Base-by-base conservation (phyloP, 148 eudicot species). In the Vaccinium vitisidaea region DNA sequence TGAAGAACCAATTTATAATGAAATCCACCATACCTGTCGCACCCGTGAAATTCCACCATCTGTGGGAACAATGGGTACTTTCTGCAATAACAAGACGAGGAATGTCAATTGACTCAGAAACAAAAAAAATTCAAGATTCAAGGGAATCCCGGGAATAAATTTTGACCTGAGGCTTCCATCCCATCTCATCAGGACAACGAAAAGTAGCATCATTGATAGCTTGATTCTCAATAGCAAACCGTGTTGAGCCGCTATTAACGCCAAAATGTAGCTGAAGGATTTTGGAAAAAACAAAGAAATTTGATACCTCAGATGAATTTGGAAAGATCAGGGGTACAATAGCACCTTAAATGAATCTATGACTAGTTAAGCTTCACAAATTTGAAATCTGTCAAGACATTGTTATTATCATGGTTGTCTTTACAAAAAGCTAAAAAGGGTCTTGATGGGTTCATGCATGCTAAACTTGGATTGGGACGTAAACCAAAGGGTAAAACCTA, bases 171-270 rank as follows among this genome's bases (percentile, higher is more conserved):
- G 99, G 99, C 86, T 97, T 94, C 99, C 99, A 95, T 83, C 99
- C 98, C 98, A 97, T 89, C 87, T 97, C 98, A 91, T 95, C 99
- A 23, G 99, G 98, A 89, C 99, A 95, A 30, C 94, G 98, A 81
- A 97, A 97, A 71, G 95, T 97, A 80, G 99, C 98, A 85, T 97
- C 99, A 80, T 97, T 97, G 55, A 92, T 89, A 81, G 99, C 99
- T 86, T 95, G 99, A 58, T 86, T 85, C 88, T 97, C 99, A 82
- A 97, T 87, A 76, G 98, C 98, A 93, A 97, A 95, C 84, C 90
- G 91, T 83, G 94, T 86, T 55, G 98, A 94, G 46, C 96, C 95
- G 82, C 97, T 94, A 67, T 95, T 94, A 53, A 95, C 99, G 85
- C 99, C 99, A 86, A 97, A 92, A 87, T 97, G 99, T 86, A 97